phyloP scores from a whole-genome alignment of 768 basidiomycete species.

The Amanita fuliginea region DNA sequence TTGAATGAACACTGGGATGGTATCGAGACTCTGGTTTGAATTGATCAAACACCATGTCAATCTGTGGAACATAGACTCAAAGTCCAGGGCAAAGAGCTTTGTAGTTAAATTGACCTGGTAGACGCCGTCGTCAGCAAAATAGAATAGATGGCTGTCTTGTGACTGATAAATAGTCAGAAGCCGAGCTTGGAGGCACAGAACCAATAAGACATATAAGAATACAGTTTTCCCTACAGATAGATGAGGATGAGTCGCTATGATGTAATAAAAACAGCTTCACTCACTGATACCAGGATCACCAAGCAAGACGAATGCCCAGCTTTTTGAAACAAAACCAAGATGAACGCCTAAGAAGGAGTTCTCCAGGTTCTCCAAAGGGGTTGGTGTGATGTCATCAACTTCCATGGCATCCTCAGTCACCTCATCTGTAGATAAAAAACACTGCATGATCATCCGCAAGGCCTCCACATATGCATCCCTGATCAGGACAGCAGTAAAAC shows the following conservation, averaged over 20 bases:
- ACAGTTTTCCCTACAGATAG: conserved; percentile 3
- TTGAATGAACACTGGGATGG: no score
- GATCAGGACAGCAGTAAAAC: conserved; percentile 6
- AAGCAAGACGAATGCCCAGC: conserved; percentile 8
- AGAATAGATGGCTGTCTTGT: conserved; percentile 5
- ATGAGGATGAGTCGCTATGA: conserved; percentile 1
- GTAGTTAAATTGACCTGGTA: no score
- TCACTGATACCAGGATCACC: conserved; percentile 11
- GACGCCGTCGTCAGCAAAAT: no score
- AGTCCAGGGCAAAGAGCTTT: no score
- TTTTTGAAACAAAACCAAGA: conserved; percentile 8
- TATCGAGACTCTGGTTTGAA: conserved; percentile 7
- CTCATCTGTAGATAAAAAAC: conserved; percentile 3
- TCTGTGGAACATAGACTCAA: background rate
- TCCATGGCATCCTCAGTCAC: conserved; percentile 8
- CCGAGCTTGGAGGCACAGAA: conserved; percentile 9
- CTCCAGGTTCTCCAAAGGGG: background rate
- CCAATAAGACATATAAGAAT: conserved; percentile 9
- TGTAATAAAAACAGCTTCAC: conserved; percentile 6
- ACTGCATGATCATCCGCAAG: conserved; percentile 7
- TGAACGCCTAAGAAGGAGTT: conserved; percentile 1
- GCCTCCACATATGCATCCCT: conserved; percentile 9
- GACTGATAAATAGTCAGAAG: conserved; percentile 11
- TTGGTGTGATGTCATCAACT: conserved; percentile 6
- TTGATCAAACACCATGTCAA: conserved; percentile 10